A percentile compares a stretch with the other conserved stretches of the same genome.
Conservation (phyloP, 2,329 filamentous ascomycete genomes). For the Neocucurbitaria cava region DNA sequence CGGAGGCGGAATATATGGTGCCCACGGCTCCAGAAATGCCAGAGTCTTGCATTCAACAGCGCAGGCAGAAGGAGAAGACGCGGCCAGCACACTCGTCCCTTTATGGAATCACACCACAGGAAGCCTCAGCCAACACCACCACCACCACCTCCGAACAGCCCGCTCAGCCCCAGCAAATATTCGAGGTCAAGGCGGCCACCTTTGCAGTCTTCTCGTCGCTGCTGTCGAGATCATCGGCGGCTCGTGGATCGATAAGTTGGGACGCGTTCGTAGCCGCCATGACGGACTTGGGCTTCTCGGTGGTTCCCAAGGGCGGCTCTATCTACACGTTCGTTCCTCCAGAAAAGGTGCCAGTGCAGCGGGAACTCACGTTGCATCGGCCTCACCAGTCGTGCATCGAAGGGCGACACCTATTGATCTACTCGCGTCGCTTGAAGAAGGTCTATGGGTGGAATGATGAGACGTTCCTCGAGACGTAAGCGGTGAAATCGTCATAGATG, state of each 20-base stretch:
- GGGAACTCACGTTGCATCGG: constrained; percentile 19
- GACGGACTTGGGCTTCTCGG: constrained; percentile 19
- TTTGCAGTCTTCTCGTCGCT: constrained; percentile 49
- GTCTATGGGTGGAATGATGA: constrained; percentile 18
- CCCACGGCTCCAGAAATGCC: constrained; percentile 11
- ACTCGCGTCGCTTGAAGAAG: constrained; percentile 14
- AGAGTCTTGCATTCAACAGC: constrained; percentile 42
- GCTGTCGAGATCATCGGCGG: constrained; percentile 26
- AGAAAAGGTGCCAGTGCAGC: constrained; percentile 3
- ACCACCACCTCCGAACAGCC: not conserved
- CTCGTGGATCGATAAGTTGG: constrained; percentile 30
- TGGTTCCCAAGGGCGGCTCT: constrained; percentile 18
- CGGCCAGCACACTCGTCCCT: constrained; percentile 48
- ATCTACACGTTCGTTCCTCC: constrained; percentile 20
- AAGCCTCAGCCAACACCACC: not conserved
- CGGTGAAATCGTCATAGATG: not conserved
- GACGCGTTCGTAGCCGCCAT: constrained; percentile 19
- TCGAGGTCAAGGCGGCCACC: constrained; percentile 52
- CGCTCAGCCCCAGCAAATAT: not conserved
- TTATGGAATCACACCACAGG: constrained; percentile 38
- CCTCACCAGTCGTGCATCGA: constrained; percentile 24
- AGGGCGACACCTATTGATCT: constrained; percentile 11
- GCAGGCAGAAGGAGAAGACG: constrained; percentile 55
- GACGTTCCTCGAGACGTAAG: constrained; percentile 8
- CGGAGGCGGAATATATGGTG: constrained; percentile 12